Evolutionary conservation across 768 basidiomycete genomes (phyloP).

Genomic region (Xerocomellus dryophilus): DNA sequence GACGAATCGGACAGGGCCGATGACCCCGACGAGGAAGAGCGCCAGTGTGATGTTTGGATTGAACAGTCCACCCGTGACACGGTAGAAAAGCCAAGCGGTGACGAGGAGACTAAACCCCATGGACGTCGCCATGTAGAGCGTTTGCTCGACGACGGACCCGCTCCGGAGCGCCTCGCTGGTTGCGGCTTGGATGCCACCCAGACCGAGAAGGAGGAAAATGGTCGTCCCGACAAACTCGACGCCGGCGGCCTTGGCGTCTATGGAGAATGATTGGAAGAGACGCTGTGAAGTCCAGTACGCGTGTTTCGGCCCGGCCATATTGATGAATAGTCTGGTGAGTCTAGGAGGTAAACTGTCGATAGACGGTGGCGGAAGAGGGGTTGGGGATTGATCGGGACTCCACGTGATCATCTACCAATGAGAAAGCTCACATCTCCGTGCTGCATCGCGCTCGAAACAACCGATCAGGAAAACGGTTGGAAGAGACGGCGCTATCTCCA

Average conservation of each 20-base stretch:
- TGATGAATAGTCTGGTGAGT: too few species aligned
- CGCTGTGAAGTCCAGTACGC: slow-evolving; percentile 26
- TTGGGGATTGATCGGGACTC: too few species aligned
- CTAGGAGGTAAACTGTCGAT: too few species aligned
- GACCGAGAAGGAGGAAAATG: slow-evolving; percentile 61
- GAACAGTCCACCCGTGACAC: slow-evolving; percentile 61
- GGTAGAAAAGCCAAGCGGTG: slow-evolving; percentile 66
- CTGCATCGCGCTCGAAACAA: too few species aligned
- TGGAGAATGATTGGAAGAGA: slow-evolving; percentile 29
- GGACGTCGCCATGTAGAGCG: slow-evolving; percentile 54
- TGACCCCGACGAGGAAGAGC: slow-evolving; percentile 53
- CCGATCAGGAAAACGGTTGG: slow-evolving; percentile 24
- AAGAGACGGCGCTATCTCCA: slow-evolving; percentile 30
- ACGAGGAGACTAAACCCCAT: slow-evolving; percentile 63
- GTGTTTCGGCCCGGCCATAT: too few species aligned
- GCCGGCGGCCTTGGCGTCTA: slow-evolving; percentile 48
- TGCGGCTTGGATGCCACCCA: slow-evolving; percentile 62
- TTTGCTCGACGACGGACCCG: slow-evolving; percentile 38
- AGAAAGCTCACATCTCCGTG: too few species aligned
- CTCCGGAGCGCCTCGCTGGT: slow-evolving; percentile 34
- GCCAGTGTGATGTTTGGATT: slow-evolving; percentile 63
- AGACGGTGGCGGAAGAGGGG: too few species aligned
- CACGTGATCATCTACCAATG: too few species aligned
- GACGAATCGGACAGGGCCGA: slow-evolving; percentile 54
- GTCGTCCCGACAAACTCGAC: slow-evolving; percentile 60